Evolutionary conservation across 768 basidiomycete genomes (phyloP), one percentile per base, ranked within the genome.

Genomic region (Dacryopinax spathularia): DNA sequence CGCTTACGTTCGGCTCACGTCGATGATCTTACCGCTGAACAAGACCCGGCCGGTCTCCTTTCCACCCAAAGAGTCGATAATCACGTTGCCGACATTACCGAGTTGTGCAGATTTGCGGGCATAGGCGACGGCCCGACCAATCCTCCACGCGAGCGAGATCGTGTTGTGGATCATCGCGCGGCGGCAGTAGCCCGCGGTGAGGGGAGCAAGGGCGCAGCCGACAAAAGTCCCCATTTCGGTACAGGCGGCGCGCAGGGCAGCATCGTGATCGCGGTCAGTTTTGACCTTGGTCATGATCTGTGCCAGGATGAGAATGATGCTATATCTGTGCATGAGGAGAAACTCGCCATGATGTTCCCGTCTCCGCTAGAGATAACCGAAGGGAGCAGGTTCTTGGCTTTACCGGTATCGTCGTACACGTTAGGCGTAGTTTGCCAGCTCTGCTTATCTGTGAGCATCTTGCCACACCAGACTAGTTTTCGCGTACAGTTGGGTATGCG

Each of bases 231-330:
- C 72, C 72, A 73, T 69, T 35, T 68, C 66, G 10, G 65, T 65
- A 37, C 71, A 72, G 16, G 66, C 69, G 1, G 67, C 65, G 18
- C 48, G 48, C 48, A 37, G 36, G 10, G 36, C 36, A 37, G 36
- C 10, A 56, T 56, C 13, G 75, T 68, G 0, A 74, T 70, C 66
- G 82, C 82, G 2, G 80, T 75, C 20, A 76, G 60, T 37, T 70
- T 64, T 20, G 48, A 20, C 48, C 31, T 20, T 78, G 37, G 77
- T 76, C 70, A 82, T 76, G 29, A 29, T 56, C 13, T 13, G 20
- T 29, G 31, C n/a, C 12, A 37, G 36, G n/a, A 37, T 37, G 36
- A 37, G 36, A n/a, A 37, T 37, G 12, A 37, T 10, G 12, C 36
- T 10, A 37, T 37, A 37, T 37, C n/a, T n/a, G n/a, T 37, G 12